phyloP scores from a whole-genome alignment of 2,329 filamentous ascomycete genomes.

The Raffaelea deltoideospora region DNA sequence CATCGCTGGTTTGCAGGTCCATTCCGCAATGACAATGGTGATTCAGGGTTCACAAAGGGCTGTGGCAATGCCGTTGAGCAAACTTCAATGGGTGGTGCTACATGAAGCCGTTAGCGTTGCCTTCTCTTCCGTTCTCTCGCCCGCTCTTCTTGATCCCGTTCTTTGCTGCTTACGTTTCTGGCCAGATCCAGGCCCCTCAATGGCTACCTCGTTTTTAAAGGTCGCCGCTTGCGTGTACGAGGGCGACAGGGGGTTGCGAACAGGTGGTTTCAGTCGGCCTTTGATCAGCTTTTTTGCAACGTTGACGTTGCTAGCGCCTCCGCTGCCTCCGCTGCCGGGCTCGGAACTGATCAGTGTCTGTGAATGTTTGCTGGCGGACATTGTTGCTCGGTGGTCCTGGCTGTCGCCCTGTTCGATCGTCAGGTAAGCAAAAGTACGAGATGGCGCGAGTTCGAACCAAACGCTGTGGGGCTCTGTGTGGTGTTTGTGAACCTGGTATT shows the following conservation, averaged over 20 bases:
- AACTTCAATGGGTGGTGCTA: slow-evolving; percentile 2
- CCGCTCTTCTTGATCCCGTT: too few species aligned
- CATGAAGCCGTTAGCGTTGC: not conserved
- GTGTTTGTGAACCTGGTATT: too few species aligned
- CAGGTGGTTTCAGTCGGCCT: slow-evolving; percentile 7
- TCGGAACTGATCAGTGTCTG: too few species aligned
- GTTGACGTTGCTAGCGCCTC: too few species aligned
- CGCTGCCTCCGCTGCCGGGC: too few species aligned
- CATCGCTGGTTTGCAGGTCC: too few species aligned
- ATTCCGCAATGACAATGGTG: not conserved
- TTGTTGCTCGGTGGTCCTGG: too few species aligned
- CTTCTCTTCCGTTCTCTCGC: too few species aligned
- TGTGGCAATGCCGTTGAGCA: slow-evolving; percentile 7
- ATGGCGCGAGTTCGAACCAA: too few species aligned
- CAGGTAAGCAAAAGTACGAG: too few species aligned
- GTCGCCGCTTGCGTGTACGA: slow-evolving; percentile 1
- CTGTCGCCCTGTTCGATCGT: too few species aligned
- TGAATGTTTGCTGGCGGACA: not conserved
- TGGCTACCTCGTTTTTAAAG: slow-evolving; percentile 2
- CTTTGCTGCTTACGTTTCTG: slow-evolving; percentile 1
- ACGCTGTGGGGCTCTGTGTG: too few species aligned
- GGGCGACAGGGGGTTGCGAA: not conserved
- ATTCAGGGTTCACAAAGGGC: slow-evolving; percentile 7
- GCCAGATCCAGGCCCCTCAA: not conserved
- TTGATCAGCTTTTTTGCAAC: slow-evolving; percentile 5